Evolutionary conservation across 1,139 yeast species (phyloP).

Genomic region (Pichia sp.): DNA sequence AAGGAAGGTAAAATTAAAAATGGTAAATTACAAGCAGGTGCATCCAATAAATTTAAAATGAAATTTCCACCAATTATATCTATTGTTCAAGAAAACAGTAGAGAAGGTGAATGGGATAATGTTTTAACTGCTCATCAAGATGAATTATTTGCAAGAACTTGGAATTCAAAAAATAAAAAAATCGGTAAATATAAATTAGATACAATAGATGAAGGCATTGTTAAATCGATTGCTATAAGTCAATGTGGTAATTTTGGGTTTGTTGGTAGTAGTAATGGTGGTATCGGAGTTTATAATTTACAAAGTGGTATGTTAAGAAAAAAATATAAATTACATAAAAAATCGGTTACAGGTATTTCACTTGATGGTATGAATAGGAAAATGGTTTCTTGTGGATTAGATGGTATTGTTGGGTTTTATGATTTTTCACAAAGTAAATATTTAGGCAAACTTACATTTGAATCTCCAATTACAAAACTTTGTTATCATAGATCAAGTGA

Average conservation of each 20-base stretch:
- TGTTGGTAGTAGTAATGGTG: constrained; percentile 87
- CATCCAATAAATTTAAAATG: constrained; percentile 41
- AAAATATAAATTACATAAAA: constrained; percentile 57
- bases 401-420: constrained; percentile 84
- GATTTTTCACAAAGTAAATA: constrained; percentile 70
- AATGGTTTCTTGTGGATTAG: constrained; percentile 83
- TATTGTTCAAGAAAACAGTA: constrained; percentile 68
- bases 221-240: constrained; percentile 73
- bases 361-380: constrained; percentile 85
- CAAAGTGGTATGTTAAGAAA: constrained; percentile 83
- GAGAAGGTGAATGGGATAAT: constrained; percentile 94
- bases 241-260: constrained; percentile 94
- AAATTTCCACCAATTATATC: constrained; percentile 74
- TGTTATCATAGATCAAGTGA: constrained; percentile 78
- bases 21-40: constrained; percentile 57
- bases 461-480: constrained; percentile 73
- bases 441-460: constrained; percentile 62
- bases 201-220: constrained; percentile 77
- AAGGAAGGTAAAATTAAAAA: constrained; percentile 49
- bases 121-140: constrained; percentile 88
- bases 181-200: constrained; percentile 67
- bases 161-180: constrained; percentile 81
- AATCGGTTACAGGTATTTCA: constrained; percentile 82
- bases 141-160: constrained; percentile 79
- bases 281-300: constrained; percentile 82